Base-by-base conservation (phyloP, 495 filamentous ascomycete genomes). In the Penicillium canescens region DNA sequence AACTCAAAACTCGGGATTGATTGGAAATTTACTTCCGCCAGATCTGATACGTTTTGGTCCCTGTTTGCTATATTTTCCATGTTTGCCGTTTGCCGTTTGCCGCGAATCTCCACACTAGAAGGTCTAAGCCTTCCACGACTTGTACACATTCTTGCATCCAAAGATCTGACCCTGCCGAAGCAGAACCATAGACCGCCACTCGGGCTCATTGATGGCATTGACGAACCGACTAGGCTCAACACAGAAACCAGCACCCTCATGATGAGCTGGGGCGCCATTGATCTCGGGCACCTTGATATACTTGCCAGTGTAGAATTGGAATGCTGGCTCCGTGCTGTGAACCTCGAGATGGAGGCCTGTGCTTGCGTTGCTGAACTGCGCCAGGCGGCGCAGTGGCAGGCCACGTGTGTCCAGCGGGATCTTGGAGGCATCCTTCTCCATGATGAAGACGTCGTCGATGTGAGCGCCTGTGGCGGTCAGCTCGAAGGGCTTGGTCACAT, bases 251-350 rank as follows among this genome's bases (percentile, higher is more conserved):
- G 85, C 80, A 35, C 89, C 79, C 9, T 83, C 61, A 0, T 74
- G 80, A 14, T 89, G 82, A 0, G 84, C 80, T 0, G 87, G 82
- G 12, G 82, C 64, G 0, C 84, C 86, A 12, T 80, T 84, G 11
- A 88, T 82, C 36, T 77, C 83, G 1, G 85, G 87, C n/a, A 94
- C 84, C 57, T 92, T 75, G 57, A 94, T 89, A 59, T 83, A 84
- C 61, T 89, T 87, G 41, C 92, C 94, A 0, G 90, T 95, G 73
- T 97, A 97, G 74, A 95, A 95, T 69, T 96, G 92, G 81, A 96
- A 97, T 0, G 92, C 91, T 1, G 94, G 94, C 72, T 97, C 92
- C 0, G 92, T 97, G 73, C 87, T 92, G 60, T 83, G 72, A 8
- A 95, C 85, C 59, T 96, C 89, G 18, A 97, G 83, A 61, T 95